Evolutionary conservation across 2,329 filamentous ascomycete species (phyloP), one percentile per base, ranked within the genome.

Genomic region (Periglandula ipomoeae): DNA sequence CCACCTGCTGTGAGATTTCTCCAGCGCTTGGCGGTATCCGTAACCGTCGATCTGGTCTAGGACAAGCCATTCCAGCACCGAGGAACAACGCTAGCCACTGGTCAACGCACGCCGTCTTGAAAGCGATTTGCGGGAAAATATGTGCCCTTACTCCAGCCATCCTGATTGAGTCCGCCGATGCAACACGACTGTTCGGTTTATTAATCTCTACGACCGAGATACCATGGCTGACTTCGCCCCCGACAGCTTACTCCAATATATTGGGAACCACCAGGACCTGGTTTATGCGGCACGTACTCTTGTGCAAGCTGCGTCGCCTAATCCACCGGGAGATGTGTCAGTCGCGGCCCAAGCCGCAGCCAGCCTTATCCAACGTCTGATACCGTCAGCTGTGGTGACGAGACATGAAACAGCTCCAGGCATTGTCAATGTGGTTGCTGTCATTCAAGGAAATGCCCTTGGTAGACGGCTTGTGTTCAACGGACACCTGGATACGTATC

Each of bases 391-490:
- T 38, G 47, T 49, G 8, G 34, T 54, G 15, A 49, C 40, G n/a
- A 50, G 32, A 17, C 19, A 50, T 24, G 38, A 51, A 30, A 46
- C 49, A 11, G 49, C 34, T 2, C 46, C 50, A 13, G 48, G 47
- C 10, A 47, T 52, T 26, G 44, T 44, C 38, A 50, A 50, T 23
- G 41, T 50, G 5, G 50, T 52, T 3, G 48, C 46, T 9, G 24
- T 54, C 3, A 27, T 54, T 30, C 35, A 46, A 22, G 47, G 45
- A 19, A 44, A 41, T 10, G 35, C 23, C 19, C 35, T 22, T n/a
- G 52, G 50, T 13, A 46, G 47, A 27, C 43, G 46, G 9, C 46
- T 53, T n/a, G 49, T 54, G 13, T 54, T 54, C 30, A 47, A 47
- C 30, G 52, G 48, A 22, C 50, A 50, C 43, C 30, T 51, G 17